Base-by-base conservation (phyloP, 2,329 filamentous ascomycete species). In the Tolypocladium sp. region DNA sequence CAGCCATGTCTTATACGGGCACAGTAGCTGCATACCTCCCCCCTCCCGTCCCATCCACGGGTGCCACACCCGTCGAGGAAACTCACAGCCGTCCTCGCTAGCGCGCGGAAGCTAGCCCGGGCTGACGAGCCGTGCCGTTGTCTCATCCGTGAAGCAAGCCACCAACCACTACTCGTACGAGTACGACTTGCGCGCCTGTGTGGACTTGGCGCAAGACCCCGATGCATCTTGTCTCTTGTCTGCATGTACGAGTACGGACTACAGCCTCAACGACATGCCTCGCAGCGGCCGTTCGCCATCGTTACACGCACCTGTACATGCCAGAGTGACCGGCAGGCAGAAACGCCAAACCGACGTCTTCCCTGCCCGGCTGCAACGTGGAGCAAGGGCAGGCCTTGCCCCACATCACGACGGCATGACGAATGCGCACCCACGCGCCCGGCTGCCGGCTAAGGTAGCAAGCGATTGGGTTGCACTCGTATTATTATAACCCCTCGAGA, bases 101-200 rank as follows among this genome's bases (percentile, higher is more conserved):
- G 41, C 17, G 33, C 30, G 54, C 55, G 59, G 57, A 59, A 59
- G 59, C 57, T 52, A 40, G 27, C 20, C 35, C 54, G 44, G 55
- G 59, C 30, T 57, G 57, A 57, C 59, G 55, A 57, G 57, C 55
- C 59, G 57, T 41, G 33, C 55, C 42, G 59, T 33, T 58, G 57
- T 58, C 57, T 58, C 52, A 40, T 58, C 30, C 30, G 20, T 17
- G 40, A 20, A 27, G 40, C 41, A 44, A 57, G 56, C 37, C 51
- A 52, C 51, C 49, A 44, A 30, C 54, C 22, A 42, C 52, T 9
- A 6, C 44, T 33, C 27, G 27, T 30, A 5, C 27, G 2, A 1
- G 30, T 7, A n/a, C 38, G 33, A 22, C 20, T 35, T 12, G 46
- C 37, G 38, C 25, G 54, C 2, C 27, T 56, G 40, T 10, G 38